phyloP scores from a whole-genome alignment of 371 early-diverging fungal species.

The Syncephalastrum contaminatum region DNA sequence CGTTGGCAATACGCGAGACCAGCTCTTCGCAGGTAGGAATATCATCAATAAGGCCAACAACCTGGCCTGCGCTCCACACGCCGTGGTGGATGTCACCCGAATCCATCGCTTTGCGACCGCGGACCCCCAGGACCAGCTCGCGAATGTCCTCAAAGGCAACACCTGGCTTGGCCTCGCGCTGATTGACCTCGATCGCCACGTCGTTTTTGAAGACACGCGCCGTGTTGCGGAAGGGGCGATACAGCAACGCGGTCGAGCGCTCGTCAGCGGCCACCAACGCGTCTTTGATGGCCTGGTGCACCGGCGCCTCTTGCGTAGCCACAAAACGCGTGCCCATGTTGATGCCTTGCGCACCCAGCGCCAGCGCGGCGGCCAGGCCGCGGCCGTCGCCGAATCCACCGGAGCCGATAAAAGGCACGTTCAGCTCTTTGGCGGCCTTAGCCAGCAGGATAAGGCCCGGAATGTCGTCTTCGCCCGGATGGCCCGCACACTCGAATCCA shows the following conservation, averaged over 20 bases:
- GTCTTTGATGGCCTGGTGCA: slow-evolving; percentile 75
- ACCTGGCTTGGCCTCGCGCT: slow-evolving; percentile 58
- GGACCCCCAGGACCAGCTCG: slow-evolving; percentile 67
- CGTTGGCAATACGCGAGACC: slow-evolving; percentile 55
- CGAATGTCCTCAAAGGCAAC: slow-evolving; percentile 69
- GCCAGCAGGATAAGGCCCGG: slow-evolving; percentile 71
- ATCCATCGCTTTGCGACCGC: slow-evolving; percentile 69
- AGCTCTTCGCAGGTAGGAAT: slow-evolving; percentile 76
- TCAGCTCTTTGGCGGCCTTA: slow-evolving; percentile 63
- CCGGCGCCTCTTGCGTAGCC: slow-evolving; percentile 74
- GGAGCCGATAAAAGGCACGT: slow-evolving; percentile 72
- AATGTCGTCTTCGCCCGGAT: slow-evolving; percentile 84
- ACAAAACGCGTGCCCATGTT: slow-evolving; percentile 89
- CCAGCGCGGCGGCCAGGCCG: slow-evolving; percentile 72
- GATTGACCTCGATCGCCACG: slow-evolving; percentile 70
- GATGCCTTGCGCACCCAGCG: slow-evolving; percentile 69
- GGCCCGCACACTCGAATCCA: slow-evolving; percentile 84
- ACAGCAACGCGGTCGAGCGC: slow-evolving; percentile 66
- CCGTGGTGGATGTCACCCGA: slow-evolving; percentile 72
- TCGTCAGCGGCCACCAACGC: slow-evolving; percentile 72
- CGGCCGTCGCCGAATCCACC: slow-evolving; percentile 79
- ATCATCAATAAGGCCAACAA: slow-evolving; percentile 72
- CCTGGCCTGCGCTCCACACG: slow-evolving; percentile 79
- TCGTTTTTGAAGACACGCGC: slow-evolving; percentile 77
- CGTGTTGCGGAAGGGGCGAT: slow-evolving; percentile 80